These are phyloP conservation scores for Talaromyces islandicus DNA, from an alignment of 2,329 filamentous ascomycete species.

Conservation along the genomic window DNA sequence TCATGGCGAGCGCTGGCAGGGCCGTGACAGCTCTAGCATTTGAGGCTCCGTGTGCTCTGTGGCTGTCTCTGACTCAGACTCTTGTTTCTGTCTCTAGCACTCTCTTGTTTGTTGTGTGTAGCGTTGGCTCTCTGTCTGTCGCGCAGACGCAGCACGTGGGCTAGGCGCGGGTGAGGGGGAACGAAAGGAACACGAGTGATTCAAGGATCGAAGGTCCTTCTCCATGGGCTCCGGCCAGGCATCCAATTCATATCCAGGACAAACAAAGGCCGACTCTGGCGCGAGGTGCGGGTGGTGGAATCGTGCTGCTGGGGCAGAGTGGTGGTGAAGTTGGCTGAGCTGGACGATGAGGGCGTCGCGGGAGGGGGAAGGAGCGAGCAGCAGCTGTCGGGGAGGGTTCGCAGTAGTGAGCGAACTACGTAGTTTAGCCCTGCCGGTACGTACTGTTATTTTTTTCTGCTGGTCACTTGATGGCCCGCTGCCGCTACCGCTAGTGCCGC, in stretches of 20 bases:
- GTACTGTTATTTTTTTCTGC: background rate
- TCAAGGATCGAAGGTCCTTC: background rate
- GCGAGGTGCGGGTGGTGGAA: background rate
- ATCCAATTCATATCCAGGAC: background rate
- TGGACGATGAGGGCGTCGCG: background rate
- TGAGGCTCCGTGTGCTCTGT: background rate
- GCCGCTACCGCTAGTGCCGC: too few species aligned
- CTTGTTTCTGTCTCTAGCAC: background rate
- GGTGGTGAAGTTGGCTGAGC: background rate
- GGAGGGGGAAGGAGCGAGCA: background rate
- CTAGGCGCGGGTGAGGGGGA: background rate
- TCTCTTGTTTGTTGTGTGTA: background rate
- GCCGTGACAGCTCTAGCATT: background rate
- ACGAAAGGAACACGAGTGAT: background rate
- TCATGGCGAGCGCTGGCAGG: constrained; percentile 30
- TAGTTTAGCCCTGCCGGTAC: too few species aligned
- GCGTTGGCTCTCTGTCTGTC: background rate
- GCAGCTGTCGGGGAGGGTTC: background rate
- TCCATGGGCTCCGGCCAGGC: background rate
- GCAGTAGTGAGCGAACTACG: background rate
- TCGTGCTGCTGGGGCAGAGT: background rate
- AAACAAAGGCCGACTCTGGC: background rate
- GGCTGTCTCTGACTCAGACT: background rate
- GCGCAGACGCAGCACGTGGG: background rate
- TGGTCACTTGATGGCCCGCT: background rate